Percentiles rank a stretch among this genome's conserved stretches.
These are phyloP conservation scores for Ophiostoma sp. DNA, from an alignment of 2,329 filamentous ascomycete genomes.

Conservation along the genomic window DNA sequence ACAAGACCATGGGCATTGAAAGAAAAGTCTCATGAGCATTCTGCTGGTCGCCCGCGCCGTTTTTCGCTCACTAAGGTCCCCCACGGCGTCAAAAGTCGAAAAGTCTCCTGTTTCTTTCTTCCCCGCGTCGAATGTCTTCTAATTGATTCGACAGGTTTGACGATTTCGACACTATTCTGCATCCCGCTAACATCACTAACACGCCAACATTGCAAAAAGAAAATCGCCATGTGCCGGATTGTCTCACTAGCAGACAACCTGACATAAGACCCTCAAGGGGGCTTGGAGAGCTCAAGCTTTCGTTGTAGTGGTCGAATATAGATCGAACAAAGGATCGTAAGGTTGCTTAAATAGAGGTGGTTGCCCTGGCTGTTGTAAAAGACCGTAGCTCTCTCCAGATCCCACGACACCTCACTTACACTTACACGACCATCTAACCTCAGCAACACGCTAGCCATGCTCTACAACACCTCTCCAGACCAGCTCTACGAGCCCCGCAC, in stretches of 20 bases:
- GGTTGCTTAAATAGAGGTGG: neutral
- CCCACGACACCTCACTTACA: neutral
- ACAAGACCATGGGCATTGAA: neutral
- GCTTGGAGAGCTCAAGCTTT: neutral
- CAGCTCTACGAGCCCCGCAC: constrained; percentile 32
- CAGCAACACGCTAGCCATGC: constrained; percentile 31
- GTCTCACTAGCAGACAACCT: constrained; percentile 1
- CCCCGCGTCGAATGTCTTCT: neutral
- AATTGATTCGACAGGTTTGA: neutral
- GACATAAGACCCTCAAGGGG: neutral
- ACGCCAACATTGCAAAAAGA: neutral
- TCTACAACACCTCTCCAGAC: constrained; percentile 35
- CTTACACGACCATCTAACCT: neutral
- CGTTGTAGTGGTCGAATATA: neutral
- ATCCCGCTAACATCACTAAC: neutral
- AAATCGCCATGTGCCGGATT: neutral
- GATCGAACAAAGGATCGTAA: neutral
- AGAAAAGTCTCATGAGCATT: neutral
- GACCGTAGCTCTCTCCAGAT: neutral
- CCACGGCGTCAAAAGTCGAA: neutral
- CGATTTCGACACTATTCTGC: no score
- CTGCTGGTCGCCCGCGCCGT: neutral
- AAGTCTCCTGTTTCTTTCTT: neutral
- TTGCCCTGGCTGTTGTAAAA: neutral
- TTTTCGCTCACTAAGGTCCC: neutral